phyloP scores from a whole-genome alignment of 768 basidiomycete species.

The Rhodotorula graminis region DNA sequence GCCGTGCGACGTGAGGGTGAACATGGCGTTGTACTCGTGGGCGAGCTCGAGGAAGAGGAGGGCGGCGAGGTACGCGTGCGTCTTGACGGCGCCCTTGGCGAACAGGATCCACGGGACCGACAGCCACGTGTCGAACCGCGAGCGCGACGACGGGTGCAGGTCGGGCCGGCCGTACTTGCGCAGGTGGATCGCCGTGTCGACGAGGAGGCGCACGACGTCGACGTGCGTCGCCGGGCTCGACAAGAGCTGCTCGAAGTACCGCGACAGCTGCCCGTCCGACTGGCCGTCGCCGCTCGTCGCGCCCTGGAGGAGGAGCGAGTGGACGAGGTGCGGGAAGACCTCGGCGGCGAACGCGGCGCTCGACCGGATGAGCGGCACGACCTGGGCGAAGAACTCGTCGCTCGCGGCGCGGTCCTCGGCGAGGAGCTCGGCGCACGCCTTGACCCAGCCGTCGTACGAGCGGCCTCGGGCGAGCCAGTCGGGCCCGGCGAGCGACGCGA shows the following conservation, averaged over 20 bases:
- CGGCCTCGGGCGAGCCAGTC: not conserved
- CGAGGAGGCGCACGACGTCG: conserved; percentile 55
- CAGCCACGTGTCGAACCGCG: conserved; percentile 60
- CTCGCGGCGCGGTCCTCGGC: conserved; percentile 18
- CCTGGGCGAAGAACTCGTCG: conserved; percentile 64
- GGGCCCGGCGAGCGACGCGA: not conserved
- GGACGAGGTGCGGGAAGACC: conserved; percentile 69
- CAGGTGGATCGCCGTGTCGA: conserved; percentile 73
- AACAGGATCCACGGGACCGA: conserved; percentile 67
- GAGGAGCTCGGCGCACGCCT: conserved; percentile 24
- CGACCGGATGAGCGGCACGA: conserved; percentile 58
- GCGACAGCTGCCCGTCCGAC: conserved; percentile 46
- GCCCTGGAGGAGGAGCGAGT: conserved; percentile 55
- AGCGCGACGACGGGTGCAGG: conserved; percentile 50
- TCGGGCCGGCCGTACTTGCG: conserved; percentile 59
- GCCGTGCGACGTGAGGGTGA: conserved; percentile 25
- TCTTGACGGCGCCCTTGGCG: conserved; percentile 65
- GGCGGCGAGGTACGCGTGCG: conserved; percentile 82
- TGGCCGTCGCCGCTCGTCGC: not conserved
- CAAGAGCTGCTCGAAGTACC: conserved; percentile 60
- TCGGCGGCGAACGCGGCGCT: conserved; percentile 61
- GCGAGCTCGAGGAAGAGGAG: conserved; percentile 82
- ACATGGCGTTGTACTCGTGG: conserved; percentile 52
- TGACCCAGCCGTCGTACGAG: conserved; percentile 18
- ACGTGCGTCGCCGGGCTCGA: conserved; percentile 48